phyloP scores from a whole-genome alignment of 2,329 filamentous ascomycete genomes.

The Curvularia verruculosa region DNA sequence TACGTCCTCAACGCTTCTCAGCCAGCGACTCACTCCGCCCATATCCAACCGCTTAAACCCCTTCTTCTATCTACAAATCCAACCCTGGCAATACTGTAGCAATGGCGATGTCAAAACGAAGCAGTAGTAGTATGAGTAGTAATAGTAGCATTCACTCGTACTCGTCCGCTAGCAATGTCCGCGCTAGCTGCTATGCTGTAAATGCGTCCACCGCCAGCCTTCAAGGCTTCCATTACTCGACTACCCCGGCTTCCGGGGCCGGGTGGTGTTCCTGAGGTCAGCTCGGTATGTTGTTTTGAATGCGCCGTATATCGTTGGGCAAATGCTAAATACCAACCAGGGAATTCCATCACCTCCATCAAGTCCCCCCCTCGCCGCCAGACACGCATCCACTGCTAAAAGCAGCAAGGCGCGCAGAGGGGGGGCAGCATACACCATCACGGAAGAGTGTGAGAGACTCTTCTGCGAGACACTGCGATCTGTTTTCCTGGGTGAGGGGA shows the following conservation, averaged over 20 bases:
- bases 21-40: background rate
- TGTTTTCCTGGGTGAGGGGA: slow-evolving; percentile 96
- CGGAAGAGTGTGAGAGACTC: slow-evolving; percentile 99
- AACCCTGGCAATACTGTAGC: slow-evolving; percentile 56
- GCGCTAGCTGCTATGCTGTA: slow-evolving; percentile 91
- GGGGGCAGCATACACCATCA: slow-evolving; percentile 95
- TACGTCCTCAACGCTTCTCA: slow-evolving; percentile 4
- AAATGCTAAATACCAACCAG: slow-evolving; percentile 47
- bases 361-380: slow-evolving; percentile 82
- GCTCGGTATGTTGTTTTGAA: slow-evolving; percentile 45
- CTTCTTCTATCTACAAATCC: slow-evolving; percentile 13
- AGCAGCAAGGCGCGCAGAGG: slow-evolving; percentile 61
- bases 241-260: slow-evolving; percentile 77
- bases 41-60: background rate
- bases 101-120: slow-evolving; percentile 76
- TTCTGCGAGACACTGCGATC: slow-evolving; percentile 95
- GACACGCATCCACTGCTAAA: slow-evolving; percentile 55
- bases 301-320: background rate
- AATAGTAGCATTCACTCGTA: slow-evolving; percentile 62
- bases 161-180: slow-evolving; percentile 75
- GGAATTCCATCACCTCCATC: slow-evolving; percentile 81
- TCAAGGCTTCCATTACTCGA: slow-evolving; percentile 60
- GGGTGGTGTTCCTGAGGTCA: slow-evolving; percentile 55
- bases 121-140: slow-evolving; percentile 68
- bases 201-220: slow-evolving; percentile 69